Base-by-base conservation (phyloP, 2,329 filamentous ascomycete species). In the Colletotrichum ledebouriae region DNA sequence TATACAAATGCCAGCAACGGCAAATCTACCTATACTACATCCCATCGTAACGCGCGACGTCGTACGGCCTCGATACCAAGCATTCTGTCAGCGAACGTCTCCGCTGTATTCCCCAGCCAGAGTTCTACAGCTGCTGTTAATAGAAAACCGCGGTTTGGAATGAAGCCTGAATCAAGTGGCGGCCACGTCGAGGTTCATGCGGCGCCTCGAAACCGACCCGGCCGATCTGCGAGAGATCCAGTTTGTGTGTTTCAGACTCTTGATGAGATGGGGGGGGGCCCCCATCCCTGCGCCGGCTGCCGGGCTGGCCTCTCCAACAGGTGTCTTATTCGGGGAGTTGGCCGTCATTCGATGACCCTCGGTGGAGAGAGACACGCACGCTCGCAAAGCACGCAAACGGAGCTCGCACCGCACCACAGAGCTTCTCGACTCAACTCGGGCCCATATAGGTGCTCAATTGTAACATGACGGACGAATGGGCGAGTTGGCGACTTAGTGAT, bases 151-250 rank as follows among this genome's bases (percentile, higher is more conserved):
- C 39, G 50, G 62, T 67, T 66, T 67, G 56, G 66, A 66, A 58
- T 49, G 17, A 20, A 17, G 29, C 37, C 49, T 61, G 66, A 69
- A 60, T 67, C 66, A 61, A 25, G 41, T 60, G 47, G 41, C 50
- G 57, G 56, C 42, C 53, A 42, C 12, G 41, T 60, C 56, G 41
- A 67, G 22, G 49, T 69, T 69, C 49, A 69, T 67, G 62, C 59
- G 34, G 61, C 37, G 58, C 58, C 41, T 66, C 61, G 68, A 69
- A 62, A 63, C 57, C 41, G 66, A 56, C 53, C 69, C 20, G 60
- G 41, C 47, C 59, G 69, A 71, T 71, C 69, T 70, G 47, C 69
- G 63, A 58, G 49, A 71, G 67, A 63, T 58, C 67, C 69, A 67
- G 61, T 63, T 42, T 53, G 22, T 50, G 22, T 66, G 69, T 71